Evolutionary conservation across 441 rosid genomes (phyloP).

Genomic region (Croton laevigatus): DNA sequence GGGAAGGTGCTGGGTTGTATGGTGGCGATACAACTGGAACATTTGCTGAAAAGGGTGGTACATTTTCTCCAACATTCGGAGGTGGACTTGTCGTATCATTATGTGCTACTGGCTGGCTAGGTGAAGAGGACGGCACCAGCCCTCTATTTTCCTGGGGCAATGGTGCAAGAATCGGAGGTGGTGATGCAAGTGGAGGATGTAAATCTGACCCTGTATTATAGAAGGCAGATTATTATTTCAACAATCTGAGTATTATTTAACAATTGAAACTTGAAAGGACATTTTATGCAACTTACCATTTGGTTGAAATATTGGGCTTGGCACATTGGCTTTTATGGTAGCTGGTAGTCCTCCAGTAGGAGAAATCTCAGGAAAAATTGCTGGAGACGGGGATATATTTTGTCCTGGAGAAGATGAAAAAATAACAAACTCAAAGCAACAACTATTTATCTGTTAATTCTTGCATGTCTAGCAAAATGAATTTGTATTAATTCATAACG

Average conservation of each 20-base stretch:
- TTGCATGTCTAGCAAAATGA: neutral
- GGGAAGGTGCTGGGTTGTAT: conserved; percentile 27
- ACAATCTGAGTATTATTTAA: conserved; percentile 15
- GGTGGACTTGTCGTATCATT: conserved; percentile 36
- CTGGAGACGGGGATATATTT: conserved; percentile 35
- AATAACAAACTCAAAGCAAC: conserved; percentile 1
- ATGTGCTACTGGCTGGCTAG: conserved; percentile 32
- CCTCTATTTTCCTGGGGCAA: conserved; percentile 35
- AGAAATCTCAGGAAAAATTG: conserved; percentile 26
- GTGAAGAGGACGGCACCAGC: conserved; percentile 38
- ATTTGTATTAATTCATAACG: neutral
- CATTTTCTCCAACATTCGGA: conserved; percentile 20
- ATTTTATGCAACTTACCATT: conserved; percentile 36
- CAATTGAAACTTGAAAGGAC: conserved; percentile 9
- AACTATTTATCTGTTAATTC: conserved; percentile 2
- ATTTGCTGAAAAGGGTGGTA: conserved; percentile 30
- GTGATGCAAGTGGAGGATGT: conserved; percentile 34
- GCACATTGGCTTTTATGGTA: conserved; percentile 28
- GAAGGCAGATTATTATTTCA: conserved; percentile 17
- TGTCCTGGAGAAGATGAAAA: conserved; percentile 27
- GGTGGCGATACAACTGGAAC: conserved; percentile 32
- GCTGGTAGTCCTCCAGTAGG: conserved; percentile 32
- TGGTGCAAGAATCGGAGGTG: conserved; percentile 39
- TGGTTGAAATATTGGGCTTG: conserved; percentile 33
- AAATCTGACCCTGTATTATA: conserved; percentile 40